Percentiles rank a stretch among this genome's conserved stretches.
phyloP scores from a whole-genome alignment of 148 eudicot genomes.

The Polygonum maritimum region DNA sequence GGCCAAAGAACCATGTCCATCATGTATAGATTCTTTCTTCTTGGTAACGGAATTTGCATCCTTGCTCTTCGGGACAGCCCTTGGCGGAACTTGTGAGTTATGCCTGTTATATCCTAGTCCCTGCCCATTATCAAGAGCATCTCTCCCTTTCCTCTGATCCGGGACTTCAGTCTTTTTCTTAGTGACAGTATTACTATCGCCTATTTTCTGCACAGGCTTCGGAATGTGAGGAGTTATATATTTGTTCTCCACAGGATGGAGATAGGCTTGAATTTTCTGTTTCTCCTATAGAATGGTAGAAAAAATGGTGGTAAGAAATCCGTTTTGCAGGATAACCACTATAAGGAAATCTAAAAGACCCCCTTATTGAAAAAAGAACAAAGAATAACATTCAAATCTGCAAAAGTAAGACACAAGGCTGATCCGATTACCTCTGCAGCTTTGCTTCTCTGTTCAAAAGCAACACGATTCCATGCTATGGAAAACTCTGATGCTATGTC shows the following conservation, averaged over 20 bases:
- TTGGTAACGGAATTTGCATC: conserved; percentile 18
- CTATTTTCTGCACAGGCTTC: conserved; percentile 17
- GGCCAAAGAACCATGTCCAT: conserved; percentile 15
- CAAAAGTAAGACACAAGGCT: not conserved
- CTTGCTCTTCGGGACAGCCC: conserved; percentile 22
- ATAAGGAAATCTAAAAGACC: not conserved
- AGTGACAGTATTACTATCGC: conserved; percentile 19
- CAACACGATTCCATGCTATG: conserved; percentile 66
- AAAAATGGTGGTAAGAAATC: not conserved
- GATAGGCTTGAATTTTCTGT: conserved; percentile 19
- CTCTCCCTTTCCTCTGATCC: conserved; percentile 17
- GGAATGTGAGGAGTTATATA: conserved; percentile 20
- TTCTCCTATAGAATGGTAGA: conserved; percentile 29
- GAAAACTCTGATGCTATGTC: conserved; percentile 77
- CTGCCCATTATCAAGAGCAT: conserved; percentile 17
- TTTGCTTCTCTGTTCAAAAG: conserved; percentile 48
- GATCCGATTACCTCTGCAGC: conserved; percentile 6
- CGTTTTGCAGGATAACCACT: not conserved
- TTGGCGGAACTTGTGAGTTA: conserved; percentile 23
- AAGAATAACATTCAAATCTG: not conserved
- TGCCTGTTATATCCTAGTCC: conserved; percentile 16
- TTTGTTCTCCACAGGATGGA: conserved; percentile 20
- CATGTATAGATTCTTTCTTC: conserved; percentile 19
- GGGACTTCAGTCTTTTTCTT: conserved; percentile 26
- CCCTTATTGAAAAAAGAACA: not conserved